A percentile compares a stretch with the other conserved stretches of the same genome.
phyloP scores from a whole-genome alignment of 305 asterid species.

The Solanum aculeatissimum region DNA sequence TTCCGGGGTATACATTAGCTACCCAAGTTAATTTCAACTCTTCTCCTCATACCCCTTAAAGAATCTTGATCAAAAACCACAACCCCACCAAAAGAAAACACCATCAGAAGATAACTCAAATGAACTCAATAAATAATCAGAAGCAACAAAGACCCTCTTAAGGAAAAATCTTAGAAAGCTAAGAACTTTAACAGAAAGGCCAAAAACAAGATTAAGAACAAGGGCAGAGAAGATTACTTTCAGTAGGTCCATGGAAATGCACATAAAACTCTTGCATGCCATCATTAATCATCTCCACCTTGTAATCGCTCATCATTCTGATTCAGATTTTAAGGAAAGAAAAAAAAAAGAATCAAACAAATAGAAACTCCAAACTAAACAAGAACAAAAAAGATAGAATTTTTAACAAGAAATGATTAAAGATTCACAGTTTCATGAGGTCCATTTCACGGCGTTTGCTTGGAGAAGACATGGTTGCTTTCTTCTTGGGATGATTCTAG shows the following conservation, averaged over 20 bases:
- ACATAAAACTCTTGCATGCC: constrained; percentile 29
- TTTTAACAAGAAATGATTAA: neutral
- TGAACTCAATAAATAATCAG: neutral
- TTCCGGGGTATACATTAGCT: neutral
- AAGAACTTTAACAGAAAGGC: neutral
- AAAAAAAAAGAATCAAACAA: neutral
- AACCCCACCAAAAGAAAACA: neutral
- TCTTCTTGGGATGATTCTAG: neutral
- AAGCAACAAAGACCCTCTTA: neutral
- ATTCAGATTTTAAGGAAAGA: neutral
- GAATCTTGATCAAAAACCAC: neutral
- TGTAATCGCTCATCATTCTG: constrained; percentile 40
- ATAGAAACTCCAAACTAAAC: neutral
- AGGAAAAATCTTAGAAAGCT: neutral
- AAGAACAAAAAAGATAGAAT: neutral
- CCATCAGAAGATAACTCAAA: neutral
- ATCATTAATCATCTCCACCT: constrained; percentile 33
- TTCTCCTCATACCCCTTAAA: neutral
- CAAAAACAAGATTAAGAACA: neutral
- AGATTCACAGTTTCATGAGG: constrained; percentile 29
- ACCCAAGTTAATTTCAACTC: neutral
- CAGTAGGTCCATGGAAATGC: constrained; percentile 32
- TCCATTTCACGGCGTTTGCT: constrained; percentile 36
- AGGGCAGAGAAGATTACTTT: constrained; percentile 13
- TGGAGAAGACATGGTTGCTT: constrained; percentile 28